Evolutionary conservation across 1,284 basidiomycete genomes (phyloP).

Genomic region (Ceratobasidium papillatum): DNA sequence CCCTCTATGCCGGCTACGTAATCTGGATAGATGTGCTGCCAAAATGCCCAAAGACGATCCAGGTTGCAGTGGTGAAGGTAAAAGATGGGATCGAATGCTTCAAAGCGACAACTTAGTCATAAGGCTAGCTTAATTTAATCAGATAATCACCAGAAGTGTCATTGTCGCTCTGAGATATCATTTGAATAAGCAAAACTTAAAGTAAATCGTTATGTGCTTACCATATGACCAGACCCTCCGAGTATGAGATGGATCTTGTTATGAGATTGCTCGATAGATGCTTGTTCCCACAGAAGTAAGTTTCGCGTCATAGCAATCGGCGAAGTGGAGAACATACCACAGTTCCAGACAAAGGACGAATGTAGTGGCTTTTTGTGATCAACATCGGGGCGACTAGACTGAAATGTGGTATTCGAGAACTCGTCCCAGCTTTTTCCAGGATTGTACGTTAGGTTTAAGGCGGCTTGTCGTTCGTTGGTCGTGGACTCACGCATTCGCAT

Average conservation of each 20-base stretch:
- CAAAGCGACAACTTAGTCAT: background rate
- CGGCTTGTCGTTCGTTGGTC: background rate
- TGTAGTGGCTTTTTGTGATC: background rate
- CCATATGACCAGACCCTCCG: constrained; percentile 39
- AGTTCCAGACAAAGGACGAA: background rate
- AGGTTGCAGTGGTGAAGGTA: constrained; percentile 44
- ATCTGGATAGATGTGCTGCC: constrained; percentile 42
- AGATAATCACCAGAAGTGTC: constrained; percentile 2
- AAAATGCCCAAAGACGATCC: constrained; percentile 41
- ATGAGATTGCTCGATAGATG: constrained; percentile 37
- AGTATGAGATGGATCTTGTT: constrained; percentile 29
- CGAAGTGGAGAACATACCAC: background rate
- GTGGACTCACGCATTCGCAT: constrained; percentile 9
- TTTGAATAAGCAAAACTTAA: background rate
- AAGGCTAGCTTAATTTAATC: background rate
- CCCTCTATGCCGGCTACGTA: constrained; percentile 29
- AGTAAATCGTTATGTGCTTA: background rate
- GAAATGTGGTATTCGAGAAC: constrained; percentile 37
- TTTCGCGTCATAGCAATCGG: too few relatives aligned
- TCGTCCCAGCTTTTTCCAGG: constrained; percentile 36
- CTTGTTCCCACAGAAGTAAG: background rate
- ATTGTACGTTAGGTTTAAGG: background rate
- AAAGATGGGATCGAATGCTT: constrained; percentile 45
- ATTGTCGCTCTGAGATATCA: background rate
- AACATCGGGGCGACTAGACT: constrained; percentile 9